Evolutionary conservation across 2,329 filamentous ascomycete species (phyloP).

Genomic region (Cladorrhinum sp.): DNA sequence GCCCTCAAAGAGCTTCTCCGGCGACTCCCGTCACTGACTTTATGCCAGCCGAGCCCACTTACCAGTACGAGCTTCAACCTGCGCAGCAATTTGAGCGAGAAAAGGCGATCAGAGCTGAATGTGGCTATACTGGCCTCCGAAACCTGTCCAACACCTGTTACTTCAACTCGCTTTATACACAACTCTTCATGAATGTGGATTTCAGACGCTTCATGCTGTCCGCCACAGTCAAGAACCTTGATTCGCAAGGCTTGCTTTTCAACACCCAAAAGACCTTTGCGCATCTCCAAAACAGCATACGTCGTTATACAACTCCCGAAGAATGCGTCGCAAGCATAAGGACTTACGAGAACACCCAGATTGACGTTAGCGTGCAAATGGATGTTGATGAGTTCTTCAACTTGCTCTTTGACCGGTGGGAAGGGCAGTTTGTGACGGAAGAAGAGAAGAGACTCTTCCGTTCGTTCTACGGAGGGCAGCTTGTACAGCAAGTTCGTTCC

Average conservation of each 20-base stretch:
- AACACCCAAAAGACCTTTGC: slow-evolving; percentile 81
- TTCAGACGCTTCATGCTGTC: slow-evolving; percentile 83
- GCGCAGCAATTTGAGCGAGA: slow-evolving; percentile 60
- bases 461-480: slow-evolving; percentile 84
- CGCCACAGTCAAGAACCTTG: slow-evolving; percentile 53
- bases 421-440: slow-evolving; percentile 68
- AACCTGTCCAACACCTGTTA: slow-evolving; percentile 98
- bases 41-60: slow-evolving; percentile 39
- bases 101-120: slow-evolving; percentile 67
- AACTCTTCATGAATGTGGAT: slow-evolving; percentile 90
- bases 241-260: slow-evolving; percentile 64
- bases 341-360: slow-evolving; percentile 76
- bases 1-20: slow-evolving; percentile 9
- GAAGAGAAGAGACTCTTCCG: slow-evolving; percentile 71
- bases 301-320: slow-evolving; percentile 69
- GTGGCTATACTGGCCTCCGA: slow-evolving; percentile 82
- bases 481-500: slow-evolving; percentile 93
- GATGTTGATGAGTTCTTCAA: slow-evolving; percentile 99
- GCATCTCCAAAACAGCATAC: slow-evolving; percentile 78
- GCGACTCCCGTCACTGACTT: too few species aligned
- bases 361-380: slow-evolving; percentile 91
- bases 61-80: slow-evolving; percentile 54
- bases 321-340: slow-evolving; percentile 72
- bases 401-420: slow-evolving; percentile 86
- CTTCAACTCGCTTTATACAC: slow-evolving; percentile 88